phyloP scores from a whole-genome alignment of 352 stramenopile genomes.

The Phytophthora palmivora region DNA sequence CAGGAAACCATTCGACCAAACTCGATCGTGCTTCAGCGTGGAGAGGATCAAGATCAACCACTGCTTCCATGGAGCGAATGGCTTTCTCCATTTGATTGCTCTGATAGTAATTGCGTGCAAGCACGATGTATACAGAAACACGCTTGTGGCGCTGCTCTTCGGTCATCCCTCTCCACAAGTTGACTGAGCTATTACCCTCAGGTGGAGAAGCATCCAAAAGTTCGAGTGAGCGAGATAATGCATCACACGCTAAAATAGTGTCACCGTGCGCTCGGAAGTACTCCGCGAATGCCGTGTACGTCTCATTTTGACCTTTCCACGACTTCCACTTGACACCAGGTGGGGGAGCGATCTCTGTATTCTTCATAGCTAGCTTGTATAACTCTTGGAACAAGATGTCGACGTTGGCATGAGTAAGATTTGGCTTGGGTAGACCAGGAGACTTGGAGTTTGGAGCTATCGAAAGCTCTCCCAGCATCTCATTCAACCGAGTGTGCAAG shows the following conservation, averaged over 20 bases:
- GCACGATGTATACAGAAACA: slow-evolving; percentile 58
- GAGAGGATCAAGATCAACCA: slow-evolving; percentile 65
- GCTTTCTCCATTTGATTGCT: slow-evolving; percentile 83
- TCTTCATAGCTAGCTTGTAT: slow-evolving; percentile 20
- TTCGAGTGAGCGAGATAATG: slow-evolving; percentile 57
- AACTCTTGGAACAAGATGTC: slow-evolving; percentile 65
- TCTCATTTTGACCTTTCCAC: slow-evolving; percentile 50
- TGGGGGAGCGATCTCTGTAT: slow-evolving; percentile 12
- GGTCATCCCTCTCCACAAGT: slow-evolving; percentile 24
- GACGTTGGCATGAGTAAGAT: slow-evolving; percentile 32
- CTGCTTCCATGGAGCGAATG: slow-evolving; percentile 73
- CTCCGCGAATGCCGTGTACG: slow-evolving; percentile 56
- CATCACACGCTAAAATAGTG: slow-evolving; percentile 58
- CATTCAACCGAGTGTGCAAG: slow-evolving; percentile 64
- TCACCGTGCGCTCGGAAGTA: slow-evolving; percentile 56
- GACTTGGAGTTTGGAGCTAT: neutral
- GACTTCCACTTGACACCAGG: slow-evolving; percentile 37
- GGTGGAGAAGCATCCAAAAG: slow-evolving; percentile 35
- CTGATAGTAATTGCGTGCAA: slow-evolving; percentile 71
- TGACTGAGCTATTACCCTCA: neutral
- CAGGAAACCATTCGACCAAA: slow-evolving; percentile 68
- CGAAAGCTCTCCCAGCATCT: slow-evolving; percentile 45
- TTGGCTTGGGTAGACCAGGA: slow-evolving; percentile 13
- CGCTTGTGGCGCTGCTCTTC: slow-evolving; percentile 33
- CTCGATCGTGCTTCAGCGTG: slow-evolving; percentile 61